phyloP scores from a whole-genome alignment of 2,329 filamentous ascomycete genomes.

The Coniochaeta sp. region DNA sequence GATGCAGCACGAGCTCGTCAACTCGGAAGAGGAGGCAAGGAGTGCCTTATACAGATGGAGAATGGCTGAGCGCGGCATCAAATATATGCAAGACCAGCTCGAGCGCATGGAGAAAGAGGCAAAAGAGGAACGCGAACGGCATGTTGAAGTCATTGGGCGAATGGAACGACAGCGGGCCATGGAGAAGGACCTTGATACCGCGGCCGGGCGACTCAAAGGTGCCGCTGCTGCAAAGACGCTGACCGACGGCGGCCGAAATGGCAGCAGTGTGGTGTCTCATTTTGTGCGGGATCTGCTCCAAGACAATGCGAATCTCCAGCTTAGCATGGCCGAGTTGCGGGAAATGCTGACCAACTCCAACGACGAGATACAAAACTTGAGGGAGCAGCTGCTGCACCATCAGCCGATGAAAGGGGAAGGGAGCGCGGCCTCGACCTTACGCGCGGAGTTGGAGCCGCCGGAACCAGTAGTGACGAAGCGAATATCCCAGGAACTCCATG shows the following conservation, averaged over 20 bases:
- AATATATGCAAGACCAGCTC: constrained; percentile 76
- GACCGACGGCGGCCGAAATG: constrained; percentile 45
- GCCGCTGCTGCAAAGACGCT: constrained; percentile 66
- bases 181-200: constrained; percentile 73
- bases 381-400: constrained; percentile 74
- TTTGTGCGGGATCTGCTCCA: constrained; percentile 94
- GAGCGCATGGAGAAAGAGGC: constrained; percentile 84
- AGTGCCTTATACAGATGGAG: constrained; percentile 78
- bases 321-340: constrained; percentile 83
- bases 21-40: constrained; percentile 67
- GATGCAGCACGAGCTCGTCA: constrained; percentile 59
- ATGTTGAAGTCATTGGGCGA: constrained; percentile 71
- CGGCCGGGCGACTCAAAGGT: constrained; percentile 73
- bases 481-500: constrained; percentile 71
- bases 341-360: constrained; percentile 90
- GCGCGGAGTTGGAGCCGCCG: constrained; percentile 60
- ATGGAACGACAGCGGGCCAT: constrained; percentile 80
- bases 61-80: constrained; percentile 72
- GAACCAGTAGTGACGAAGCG: constrained; percentile 21
- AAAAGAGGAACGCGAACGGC: constrained; percentile 69
- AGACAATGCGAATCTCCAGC: constrained; percentile 89
- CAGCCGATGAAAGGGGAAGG: constrained; percentile 52
- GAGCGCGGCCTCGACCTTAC: constrained; percentile 47
- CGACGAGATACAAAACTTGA: constrained; percentile 81
- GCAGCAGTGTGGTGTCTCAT: constrained; percentile 75